Conservation (phyloP, 371 early-diverging fungal genomes). For the Dichotomocladium elegans region DNA sequence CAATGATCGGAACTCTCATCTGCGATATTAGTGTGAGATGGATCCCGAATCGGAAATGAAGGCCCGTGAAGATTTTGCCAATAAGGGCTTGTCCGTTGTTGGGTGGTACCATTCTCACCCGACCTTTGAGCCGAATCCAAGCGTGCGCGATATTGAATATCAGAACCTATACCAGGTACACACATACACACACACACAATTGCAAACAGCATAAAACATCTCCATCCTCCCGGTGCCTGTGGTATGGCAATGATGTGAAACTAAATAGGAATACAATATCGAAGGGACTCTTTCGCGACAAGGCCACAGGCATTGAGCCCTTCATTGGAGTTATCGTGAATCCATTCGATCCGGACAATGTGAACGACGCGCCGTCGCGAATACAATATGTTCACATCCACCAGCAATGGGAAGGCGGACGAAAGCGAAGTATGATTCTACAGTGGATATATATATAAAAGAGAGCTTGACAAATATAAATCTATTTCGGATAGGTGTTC, state of each 20-base stretch:
- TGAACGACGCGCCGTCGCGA: constrained; percentile 42
- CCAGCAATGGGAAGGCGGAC: constrained; percentile 38
- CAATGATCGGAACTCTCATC: not conserved
- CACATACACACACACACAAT: not conserved
- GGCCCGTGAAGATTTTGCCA: constrained; percentile 67
- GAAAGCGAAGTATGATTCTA: too few species aligned
- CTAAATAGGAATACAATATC: too few species aligned
- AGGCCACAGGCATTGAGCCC: constrained; percentile 66
- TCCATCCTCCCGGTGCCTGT: too few species aligned
- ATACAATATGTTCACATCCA: constrained; percentile 56
- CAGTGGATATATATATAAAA: constrained; percentile 36
- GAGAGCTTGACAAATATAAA: constrained; percentile 4
- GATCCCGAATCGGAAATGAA: constrained; percentile 75
- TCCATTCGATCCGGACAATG: constrained; percentile 48
- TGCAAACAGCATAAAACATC: not conserved
- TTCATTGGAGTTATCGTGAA: constrained; percentile 81
- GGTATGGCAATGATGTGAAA: too few species aligned
- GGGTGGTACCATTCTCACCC: constrained; percentile 95
- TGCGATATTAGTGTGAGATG: constrained; percentile 34
- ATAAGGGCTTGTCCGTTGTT: constrained; percentile 70
- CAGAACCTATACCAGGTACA: constrained; percentile 73
- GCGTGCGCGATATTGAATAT: constrained; percentile 78
- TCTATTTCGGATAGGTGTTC: constrained; percentile 4
- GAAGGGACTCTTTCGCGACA: constrained; percentile 62
- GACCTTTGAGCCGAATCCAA: constrained; percentile 79